Evolutionary conservation across 192 early-diverging fungal species (phyloP).

Genomic region (Dimargaris cristalligena): DNA sequence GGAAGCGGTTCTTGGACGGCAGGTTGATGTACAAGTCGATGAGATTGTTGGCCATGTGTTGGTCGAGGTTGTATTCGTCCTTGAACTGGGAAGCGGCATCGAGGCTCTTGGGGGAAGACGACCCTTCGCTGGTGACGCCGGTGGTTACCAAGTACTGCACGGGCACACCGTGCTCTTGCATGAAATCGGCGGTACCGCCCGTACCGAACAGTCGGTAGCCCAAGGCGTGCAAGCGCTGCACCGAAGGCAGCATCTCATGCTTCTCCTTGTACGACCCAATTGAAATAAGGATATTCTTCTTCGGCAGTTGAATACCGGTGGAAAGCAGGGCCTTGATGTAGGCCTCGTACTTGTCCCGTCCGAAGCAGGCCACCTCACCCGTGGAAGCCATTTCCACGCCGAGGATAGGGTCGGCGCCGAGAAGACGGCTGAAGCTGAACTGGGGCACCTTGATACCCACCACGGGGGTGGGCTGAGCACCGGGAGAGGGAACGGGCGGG

Average conservation of each 20-base stretch:
- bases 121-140: not conserved
- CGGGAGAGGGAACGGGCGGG: not conserved
- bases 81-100: conserved; percentile 32
- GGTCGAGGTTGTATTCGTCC: conserved; percentile 82
- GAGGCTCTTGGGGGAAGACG: conserved; percentile 16
- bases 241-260: conserved; percentile 82
- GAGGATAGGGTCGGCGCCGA: conserved; percentile 91
- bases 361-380: conserved; percentile 97
- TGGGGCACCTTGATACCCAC: conserved; percentile 96
- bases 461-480: conserved; percentile 51
- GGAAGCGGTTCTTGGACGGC: conserved; percentile 93
- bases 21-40: conserved; percentile 98
- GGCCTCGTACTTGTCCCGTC: conserved; percentile 93
- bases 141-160: conserved; percentile 76
- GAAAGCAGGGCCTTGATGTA: conserved; percentile 90
- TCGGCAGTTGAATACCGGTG: conserved; percentile 80
- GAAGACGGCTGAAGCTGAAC: conserved; percentile 89
- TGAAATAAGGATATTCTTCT: conserved; percentile 92
- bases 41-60: conserved; percentile 90
- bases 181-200: conserved; percentile 89
- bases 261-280: conserved; percentile 99
- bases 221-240: conserved; percentile 59
- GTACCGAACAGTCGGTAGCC: conserved; percentile 94
- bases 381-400: conserved; percentile 99
- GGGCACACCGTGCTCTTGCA: conserved; percentile 83